A percentile compares a stretch with the other conserved stretches of the same genome.
Conservation (phyloP, 2,329 filamentous ascomycete species). For the Cyanodermella asteris region DNA sequence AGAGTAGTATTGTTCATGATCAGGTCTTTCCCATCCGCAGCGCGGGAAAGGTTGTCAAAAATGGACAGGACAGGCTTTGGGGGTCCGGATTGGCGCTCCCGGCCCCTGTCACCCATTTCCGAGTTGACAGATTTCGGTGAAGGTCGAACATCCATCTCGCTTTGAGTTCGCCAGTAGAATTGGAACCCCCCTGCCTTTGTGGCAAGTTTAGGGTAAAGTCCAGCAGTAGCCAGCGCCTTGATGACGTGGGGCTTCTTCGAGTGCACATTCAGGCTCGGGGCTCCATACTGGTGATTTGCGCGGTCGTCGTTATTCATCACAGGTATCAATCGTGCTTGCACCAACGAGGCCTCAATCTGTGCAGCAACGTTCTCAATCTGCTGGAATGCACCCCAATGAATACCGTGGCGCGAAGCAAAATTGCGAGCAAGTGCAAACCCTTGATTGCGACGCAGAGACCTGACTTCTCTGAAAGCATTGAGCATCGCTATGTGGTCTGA, state of each 20-base stretch:
- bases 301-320: constrained; percentile 4
- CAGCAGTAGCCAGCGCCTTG: constrained; percentile 24
- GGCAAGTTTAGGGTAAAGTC: constrained; percentile 24
- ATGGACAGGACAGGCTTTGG: constrained; percentile 1
- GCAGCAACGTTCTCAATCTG: constrained; percentile 15
- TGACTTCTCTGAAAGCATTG: constrained; percentile 22
- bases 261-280: constrained; percentile 20
- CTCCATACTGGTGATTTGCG: constrained; percentile 11
- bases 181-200: constrained; percentile 8
- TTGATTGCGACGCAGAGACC: constrained; percentile 11
- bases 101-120: neutral
- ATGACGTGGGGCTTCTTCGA: constrained; percentile 21
- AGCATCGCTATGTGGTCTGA: constrained; percentile 26
- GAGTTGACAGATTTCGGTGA: constrained; percentile 4
- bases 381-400: constrained; percentile 17
- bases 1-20: constrained; percentile 14
- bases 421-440: constrained; percentile 12
- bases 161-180: constrained; percentile 11
- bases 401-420: constrained; percentile 13
- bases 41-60: constrained; percentile 5
- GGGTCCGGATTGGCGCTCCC: neutral
- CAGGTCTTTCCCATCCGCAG: constrained; percentile 7
- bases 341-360: constrained; percentile 18
- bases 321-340: constrained; percentile 15
- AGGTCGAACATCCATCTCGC: constrained; percentile 11